Base-by-base conservation (phyloP, 2,329 filamentous ascomycete species). In the Penicillium psychrosexuale region DNA sequence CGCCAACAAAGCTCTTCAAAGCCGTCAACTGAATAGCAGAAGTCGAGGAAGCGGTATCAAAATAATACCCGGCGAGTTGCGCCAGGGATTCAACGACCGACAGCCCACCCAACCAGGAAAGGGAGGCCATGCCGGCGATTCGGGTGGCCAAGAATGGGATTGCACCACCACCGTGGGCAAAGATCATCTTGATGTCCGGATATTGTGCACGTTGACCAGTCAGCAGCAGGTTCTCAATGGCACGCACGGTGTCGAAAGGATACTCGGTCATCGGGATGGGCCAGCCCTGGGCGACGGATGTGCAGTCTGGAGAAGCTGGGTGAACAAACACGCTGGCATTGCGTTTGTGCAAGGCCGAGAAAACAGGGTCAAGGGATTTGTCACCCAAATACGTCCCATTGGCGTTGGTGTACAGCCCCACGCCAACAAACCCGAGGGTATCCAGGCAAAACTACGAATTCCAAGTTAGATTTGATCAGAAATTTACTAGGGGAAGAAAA, bases 231-330 rank as follows among this genome's bases (percentile, higher is more conserved):
- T 65, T 65, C 33, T 51, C 56, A 17, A 66, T 62, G 3, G 60
- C 63, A n/a, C 63, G 61, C 9, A 61, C 61, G 5, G 58, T 67
- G 13, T 67, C 66, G 40, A 67, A 67, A 2, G 63, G 58, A 51
- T 67, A 68, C 43, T 67, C 66, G 9, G 62, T 65, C 50, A 68
- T 50, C 3, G 57, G 66, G 30, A 56, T 36, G 8, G 52, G 55
- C 13, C 55, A 47, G n/a, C 46, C 53, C 17, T 55, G 1, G 8
- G 53, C 48, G 17, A 56, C 51, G 28, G 44, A 56, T 40, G 49
- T 48, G 31, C 53, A 56, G 9, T n/a, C 27, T 9, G 53, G 48
- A 34, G 53, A 34, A n/a, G 53, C 38, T 34, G 53, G 43, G 24
- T 56, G 53, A 19, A 53, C 48, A 24, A 56, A 53, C 3, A 48